These are phyloP conservation scores for Brassica napus DNA, from an alignment of 345 rosid genomes.

Conservation along the genomic window Da-Ae NC_063439.1:540501-541000, in stretches of 20 bases:
- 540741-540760: not conserved
- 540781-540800: constrained; percentile 19
- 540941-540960: constrained; percentile 52
- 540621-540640: not conserved
- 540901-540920: constrained; percentile 48
- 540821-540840: constrained; percentile 45
- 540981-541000: constrained; percentile 59
- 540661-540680: not conserved
- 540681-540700: constrained; percentile 13
- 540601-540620: not conserved
- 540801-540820: constrained; percentile 43
- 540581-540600: too few species aligned
- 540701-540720: not conserved
- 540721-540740: not conserved
- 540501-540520: too few species aligned
- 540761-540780: constrained; percentile 8
- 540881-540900: constrained; percentile 61
- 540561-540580: too few species aligned
- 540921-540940: constrained; percentile 56
- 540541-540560: too few species aligned
- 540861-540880: constrained; percentile 60
- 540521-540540: too few species aligned
- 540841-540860: constrained; percentile 61
- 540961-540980: constrained; percentile 53
- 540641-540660: not conserved